Conservation (phyloP, 78 protist genomes). For the Dictyostelium citrinum region DNA sequence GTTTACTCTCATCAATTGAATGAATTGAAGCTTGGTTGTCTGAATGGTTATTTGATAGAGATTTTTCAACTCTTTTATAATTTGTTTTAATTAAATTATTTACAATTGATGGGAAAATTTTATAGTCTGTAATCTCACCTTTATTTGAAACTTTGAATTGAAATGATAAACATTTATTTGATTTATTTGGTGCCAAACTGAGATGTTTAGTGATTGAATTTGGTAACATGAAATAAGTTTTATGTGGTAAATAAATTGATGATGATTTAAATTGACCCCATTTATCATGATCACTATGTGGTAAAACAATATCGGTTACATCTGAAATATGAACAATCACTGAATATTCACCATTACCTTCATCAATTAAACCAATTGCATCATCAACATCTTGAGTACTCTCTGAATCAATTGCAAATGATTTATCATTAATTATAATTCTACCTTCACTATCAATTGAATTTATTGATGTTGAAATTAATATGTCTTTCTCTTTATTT, state of each 20-base stretch:
- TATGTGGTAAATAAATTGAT: conserved; percentile 7
- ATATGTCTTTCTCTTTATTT: not conserved
- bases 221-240: conserved; percentile 53
- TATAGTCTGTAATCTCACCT: conserved; percentile 9
- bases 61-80: conserved; percentile 23
- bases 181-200: not conserved
- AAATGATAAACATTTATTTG: conserved; percentile 25
- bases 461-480: not conserved
- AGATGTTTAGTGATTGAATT: not conserved
- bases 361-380: conserved; percentile 27
- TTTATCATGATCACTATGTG: not conserved
- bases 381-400: conserved; percentile 55
- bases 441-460: not conserved
- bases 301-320: not conserved
- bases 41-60: not conserved
- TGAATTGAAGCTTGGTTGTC: not conserved
- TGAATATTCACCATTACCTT: conserved; percentile 15
- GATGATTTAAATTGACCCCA: conserved; percentile 44
- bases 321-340: conserved; percentile 43
- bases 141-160: conserved; percentile 7
- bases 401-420: conserved; percentile 55
- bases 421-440: not conserved
- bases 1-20: not conserved
- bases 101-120: conserved; percentile 21
- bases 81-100: conserved; percentile 16